These are phyloP conservation scores for Colletotrichum theobromicola DNA, from an alignment of 2,329 filamentous ascomycete genomes.

Conservation along the genomic window DNA sequence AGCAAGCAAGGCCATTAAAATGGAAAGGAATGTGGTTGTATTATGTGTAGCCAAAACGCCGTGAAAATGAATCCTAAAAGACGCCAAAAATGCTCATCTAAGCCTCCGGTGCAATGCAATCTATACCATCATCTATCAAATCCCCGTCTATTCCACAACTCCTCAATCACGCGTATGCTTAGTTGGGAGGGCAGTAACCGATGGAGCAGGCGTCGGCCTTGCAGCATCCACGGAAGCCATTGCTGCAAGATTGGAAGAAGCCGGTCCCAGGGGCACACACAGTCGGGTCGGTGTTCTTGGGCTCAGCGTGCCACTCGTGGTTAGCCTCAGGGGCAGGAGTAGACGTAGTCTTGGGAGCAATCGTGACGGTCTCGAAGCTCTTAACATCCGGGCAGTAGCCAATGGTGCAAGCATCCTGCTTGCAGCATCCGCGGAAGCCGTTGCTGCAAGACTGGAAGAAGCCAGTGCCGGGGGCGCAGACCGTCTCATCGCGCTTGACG, in stretches of 20 bases:
- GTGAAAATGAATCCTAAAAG: not conserved
- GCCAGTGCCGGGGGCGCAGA: constrained; percentile 5
- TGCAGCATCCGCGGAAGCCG: constrained; percentile 13
- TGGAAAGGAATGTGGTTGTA: not conserved
- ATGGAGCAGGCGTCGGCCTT: constrained; percentile 8
- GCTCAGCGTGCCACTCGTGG: not conserved
- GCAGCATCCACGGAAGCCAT: constrained; percentile 18
- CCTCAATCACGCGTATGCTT: not conserved
- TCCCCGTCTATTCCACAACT: not conserved
- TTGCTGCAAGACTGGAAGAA: constrained; percentile 16
- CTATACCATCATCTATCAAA: not conserved
- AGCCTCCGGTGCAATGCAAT: not conserved
- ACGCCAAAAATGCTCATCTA: not conserved
- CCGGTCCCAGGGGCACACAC: constrained; percentile 11
- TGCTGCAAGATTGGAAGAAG: constrained; percentile 18
- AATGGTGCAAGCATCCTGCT: constrained; percentile 8
- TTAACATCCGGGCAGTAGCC: constrained; percentile 15
- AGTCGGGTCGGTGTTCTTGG: not conserved
- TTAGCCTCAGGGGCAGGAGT: not conserved
- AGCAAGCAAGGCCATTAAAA: not conserved
- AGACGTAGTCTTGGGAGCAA: not conserved
- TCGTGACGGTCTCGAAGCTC: constrained; percentile 1
- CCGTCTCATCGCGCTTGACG: not conserved
- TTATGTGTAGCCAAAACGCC: not conserved
- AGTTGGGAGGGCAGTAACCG: constrained; percentile 17